A percentile compares a stretch with the other conserved stretches of the same genome.
Evolutionary conservation across 129 eudicot species (phyloP).

Genomic region (Chrysanthemum lavandulifolium): DNA sequence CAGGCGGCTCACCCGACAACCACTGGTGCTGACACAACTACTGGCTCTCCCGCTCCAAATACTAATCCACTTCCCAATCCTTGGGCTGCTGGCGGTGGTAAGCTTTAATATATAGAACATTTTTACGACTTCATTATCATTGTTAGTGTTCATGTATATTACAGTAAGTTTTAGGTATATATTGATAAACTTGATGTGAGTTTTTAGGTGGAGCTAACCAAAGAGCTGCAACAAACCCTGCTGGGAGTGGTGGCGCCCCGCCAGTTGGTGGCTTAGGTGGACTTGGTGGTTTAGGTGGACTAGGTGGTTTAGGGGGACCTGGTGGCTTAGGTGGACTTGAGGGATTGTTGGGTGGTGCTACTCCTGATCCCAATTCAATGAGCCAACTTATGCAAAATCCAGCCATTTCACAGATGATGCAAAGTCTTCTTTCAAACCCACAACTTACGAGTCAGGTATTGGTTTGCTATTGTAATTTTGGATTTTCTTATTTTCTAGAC

Average conservation of each 20-base stretch:
- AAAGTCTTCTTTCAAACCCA: conserved; percentile 79
- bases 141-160: conserved; percentile 6
- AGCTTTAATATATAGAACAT: conserved; percentile 5
- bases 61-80: conserved; percentile 86
- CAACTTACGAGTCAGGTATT: conserved; percentile 83
- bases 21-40: conserved; percentile 51
- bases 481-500: background rate
- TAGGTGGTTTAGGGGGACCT: too few relatives aligned
- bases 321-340: conserved; percentile 31
- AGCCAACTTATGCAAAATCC: conserved; percentile 81
- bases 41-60: conserved; percentile 70
- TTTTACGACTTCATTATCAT: background rate
- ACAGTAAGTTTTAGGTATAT: background rate
- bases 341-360: conserved; percentile 53
- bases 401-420: conserved; percentile 81
- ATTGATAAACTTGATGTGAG: conserved; percentile 16
- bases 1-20: conserved; percentile 57
- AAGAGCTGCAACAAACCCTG: conserved; percentile 47
- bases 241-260: conserved; percentile 51
- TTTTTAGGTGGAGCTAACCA: conserved; percentile 49
- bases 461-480: background rate
- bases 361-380: conserved; percentile 60
- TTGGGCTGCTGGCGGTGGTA: conserved; percentile 73
- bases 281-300: conserved; percentile 49
- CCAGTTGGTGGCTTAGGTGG: conserved; percentile 67